Evolutionary conservation across 805 yeast genomes (phyloP).

Genomic region (Pichia scutulata): DNA sequence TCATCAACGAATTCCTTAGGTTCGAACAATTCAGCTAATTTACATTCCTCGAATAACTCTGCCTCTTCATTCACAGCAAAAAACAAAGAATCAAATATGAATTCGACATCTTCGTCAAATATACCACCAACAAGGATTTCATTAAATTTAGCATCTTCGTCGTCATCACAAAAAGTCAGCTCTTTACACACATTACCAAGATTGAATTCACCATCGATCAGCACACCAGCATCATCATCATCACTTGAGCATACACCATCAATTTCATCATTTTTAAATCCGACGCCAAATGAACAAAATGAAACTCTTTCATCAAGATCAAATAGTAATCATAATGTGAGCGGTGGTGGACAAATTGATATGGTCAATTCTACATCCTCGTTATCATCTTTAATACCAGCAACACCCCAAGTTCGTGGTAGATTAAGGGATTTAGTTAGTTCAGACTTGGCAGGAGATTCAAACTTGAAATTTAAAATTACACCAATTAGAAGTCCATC

Average conservation of each 20-base stretch:
- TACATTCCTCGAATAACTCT: conserved; percentile 1
- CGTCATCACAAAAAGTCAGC: not conserved
- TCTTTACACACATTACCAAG: not conserved
- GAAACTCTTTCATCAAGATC: not conserved
- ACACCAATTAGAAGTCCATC: conserved; percentile 25
- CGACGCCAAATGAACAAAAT: not conserved
- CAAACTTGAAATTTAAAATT: conserved; percentile 25
- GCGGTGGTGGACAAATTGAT: not conserved
- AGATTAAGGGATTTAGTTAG: conserved; percentile 7
- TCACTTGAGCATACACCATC: conserved; percentile 4
- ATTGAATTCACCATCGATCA: conserved; percentile 1
- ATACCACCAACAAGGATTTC: conserved; percentile 6
- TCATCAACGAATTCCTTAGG: conserved; percentile 15
- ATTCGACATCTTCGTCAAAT: not conserved
- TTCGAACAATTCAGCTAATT: conserved; percentile 7
- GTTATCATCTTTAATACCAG: not conserved
- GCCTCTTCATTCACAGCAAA: not conserved
- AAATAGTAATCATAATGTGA: not conserved
- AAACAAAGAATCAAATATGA: not conserved
- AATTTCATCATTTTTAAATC: conserved; percentile 4
- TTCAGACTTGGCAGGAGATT: conserved; percentile 14
- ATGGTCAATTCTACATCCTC: not conserved
- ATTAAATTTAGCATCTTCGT: conserved; percentile 2
- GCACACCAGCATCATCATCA: not conserved
- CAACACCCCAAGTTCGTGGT: not conserved